Conservation (phyloP, 139 green algal genomes). For the Chlorella sp. region DNA sequence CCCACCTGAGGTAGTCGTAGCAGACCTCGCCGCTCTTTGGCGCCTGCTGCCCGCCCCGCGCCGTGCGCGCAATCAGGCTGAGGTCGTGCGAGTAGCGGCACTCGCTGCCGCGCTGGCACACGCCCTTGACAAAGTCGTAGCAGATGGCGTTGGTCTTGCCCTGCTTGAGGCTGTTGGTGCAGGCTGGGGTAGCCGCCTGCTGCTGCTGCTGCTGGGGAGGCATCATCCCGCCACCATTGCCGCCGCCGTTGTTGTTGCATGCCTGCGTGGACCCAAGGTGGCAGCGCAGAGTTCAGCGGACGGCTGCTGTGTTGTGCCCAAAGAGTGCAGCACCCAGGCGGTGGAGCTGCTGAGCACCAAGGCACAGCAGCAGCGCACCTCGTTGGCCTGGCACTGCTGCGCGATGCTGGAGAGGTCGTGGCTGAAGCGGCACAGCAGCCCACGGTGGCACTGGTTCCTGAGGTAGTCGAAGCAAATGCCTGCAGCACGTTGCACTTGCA, state of each 20-base stretch:
- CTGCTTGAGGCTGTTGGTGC: too few species aligned
- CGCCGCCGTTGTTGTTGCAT: too few species aligned
- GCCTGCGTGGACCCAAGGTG: too few species aligned
- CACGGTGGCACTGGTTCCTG: conserved; percentile 66
- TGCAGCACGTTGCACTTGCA: background rate
- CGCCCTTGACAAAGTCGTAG: conserved; percentile 85
- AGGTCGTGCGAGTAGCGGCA: conserved; percentile 83
- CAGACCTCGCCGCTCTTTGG: conserved; percentile 38
- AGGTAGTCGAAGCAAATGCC: conserved; percentile 89
- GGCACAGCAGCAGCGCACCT: too few species aligned
- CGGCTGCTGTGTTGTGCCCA: too few species aligned
- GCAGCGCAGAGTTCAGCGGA: too few species aligned
- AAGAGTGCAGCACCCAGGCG: too few species aligned
- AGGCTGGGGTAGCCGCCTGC: too few species aligned
- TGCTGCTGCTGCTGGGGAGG: too few species aligned
- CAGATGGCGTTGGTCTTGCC: conserved; percentile 59
- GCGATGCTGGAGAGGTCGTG: conserved; percentile 76
- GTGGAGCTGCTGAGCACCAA: too few species aligned
- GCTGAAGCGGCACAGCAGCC: conserved; percentile 79
- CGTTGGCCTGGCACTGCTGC: conserved; percentile 42
- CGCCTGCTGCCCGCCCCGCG: conserved; percentile 18
- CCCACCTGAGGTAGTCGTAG: conserved; percentile 53
- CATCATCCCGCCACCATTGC: too few species aligned
- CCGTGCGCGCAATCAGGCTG: conserved; percentile 45
- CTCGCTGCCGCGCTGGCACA: conserved; percentile 56